phyloP scores from a whole-genome alignment of 352 stramenopile species.

The Phytophthora agathidicida region DNA sequence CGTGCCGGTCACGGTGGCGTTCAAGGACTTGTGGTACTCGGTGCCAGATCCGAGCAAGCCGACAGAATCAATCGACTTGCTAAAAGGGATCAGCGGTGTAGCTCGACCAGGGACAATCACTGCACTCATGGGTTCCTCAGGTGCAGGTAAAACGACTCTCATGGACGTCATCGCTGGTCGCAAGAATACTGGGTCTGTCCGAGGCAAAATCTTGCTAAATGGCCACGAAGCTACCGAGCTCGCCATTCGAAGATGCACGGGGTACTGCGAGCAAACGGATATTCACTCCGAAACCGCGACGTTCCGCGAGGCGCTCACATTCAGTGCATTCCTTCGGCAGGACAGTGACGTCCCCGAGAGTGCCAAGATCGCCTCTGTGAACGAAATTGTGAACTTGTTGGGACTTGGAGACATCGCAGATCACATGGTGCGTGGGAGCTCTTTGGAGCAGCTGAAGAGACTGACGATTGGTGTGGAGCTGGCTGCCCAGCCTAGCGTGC shows the following conservation, averaged over 20 bases:
- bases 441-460: conserved; percentile 37
- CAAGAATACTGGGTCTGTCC: conserved; percentile 77
- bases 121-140: conserved; percentile 52
- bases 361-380: conserved; percentile 20
- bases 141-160: conserved; percentile 51
- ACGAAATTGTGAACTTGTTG: conserved; percentile 28
- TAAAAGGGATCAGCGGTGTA: conserved; percentile 43
- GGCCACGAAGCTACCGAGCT: conserved; percentile 52
- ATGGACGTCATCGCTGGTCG: conserved; percentile 91
- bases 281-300: conserved; percentile 58
- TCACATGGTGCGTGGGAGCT: conserved; percentile 27
- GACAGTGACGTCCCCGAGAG: conserved; percentile 8
- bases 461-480: conserved; percentile 52
- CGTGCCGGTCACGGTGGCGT: conserved; percentile 15
- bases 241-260: conserved; percentile 23
- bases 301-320: conserved; percentile 85
- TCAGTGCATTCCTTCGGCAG: conserved; percentile 76
- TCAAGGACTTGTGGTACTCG: conserved; percentile 13
- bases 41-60: conserved; percentile 9
- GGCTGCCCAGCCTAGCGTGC: conserved; percentile 63
- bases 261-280: conserved; percentile 28
- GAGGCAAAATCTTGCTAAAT: conserved; percentile 82
- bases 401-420: conserved; percentile 22
- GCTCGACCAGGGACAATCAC: conserved; percentile 42
- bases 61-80: conserved; percentile 29